A percentile compares a stretch with the other conserved stretches of the same genome.
These are phyloP conservation scores for Santalum album DNA, from an alignment of 164 flowering plant species.

Conservation along the genomic window DNA sequence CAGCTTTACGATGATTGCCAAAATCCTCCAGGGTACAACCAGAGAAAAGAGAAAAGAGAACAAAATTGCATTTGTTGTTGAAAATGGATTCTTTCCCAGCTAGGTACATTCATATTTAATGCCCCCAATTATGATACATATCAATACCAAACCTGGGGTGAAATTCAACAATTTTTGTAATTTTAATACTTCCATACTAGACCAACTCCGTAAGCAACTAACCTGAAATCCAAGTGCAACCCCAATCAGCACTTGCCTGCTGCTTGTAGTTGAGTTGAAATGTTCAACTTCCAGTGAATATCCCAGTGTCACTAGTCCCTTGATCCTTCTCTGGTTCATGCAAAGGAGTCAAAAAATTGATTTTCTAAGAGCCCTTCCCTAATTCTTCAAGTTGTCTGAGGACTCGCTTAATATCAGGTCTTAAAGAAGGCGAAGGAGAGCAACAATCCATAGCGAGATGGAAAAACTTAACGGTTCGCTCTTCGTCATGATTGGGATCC, in stretches of 20 bases:
- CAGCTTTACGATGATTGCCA: no score
- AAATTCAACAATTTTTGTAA: not conserved
- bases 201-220: not conserved
- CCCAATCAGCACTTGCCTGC: not conserved
- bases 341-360: not conserved
- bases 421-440: constrained; percentile 72
- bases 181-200: not conserved
- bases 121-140: no score
- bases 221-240: not conserved
- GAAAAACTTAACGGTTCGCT: constrained; percentile 50
- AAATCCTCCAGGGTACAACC: no score
- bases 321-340: no score
- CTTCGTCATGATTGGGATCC: constrained; percentile 33
- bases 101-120: no score
- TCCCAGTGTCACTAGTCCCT: no score
- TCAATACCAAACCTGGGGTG: not conserved
- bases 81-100: no score
- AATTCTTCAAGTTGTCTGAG: constrained; percentile 70
- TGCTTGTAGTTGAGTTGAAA: not conserved
- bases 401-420: constrained; percentile 66
- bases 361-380: constrained; percentile 14
- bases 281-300: not conserved
- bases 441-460: constrained; percentile 92
- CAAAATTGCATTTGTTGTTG: no score
- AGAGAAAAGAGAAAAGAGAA: no score